These are phyloP conservation scores for Neopestalotiopsis sp. DNA, from an alignment of 2,329 filamentous ascomycete genomes.

Conservation along the genomic window DNA sequence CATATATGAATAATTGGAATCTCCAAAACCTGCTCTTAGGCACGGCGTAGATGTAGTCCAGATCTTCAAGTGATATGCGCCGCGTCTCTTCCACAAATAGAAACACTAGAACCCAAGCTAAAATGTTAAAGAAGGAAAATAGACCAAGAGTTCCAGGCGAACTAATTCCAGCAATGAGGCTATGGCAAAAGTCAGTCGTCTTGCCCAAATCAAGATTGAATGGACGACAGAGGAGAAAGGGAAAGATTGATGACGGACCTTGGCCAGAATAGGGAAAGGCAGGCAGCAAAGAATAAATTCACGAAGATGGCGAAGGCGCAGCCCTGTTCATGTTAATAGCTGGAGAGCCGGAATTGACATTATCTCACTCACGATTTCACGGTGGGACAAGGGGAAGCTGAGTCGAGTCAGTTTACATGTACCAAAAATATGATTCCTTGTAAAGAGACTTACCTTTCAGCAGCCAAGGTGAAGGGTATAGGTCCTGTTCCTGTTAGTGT, in stretches of 20 bases:
- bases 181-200: constrained; percentile 19
- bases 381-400: constrained; percentile 54
- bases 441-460: constrained; percentile 41
- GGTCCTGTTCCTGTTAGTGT: constrained; percentile 39
- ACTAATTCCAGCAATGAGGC: constrained; percentile 31
- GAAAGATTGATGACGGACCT: constrained; percentile 26
- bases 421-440: background rate
- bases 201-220: constrained; percentile 22
- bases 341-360: background rate
- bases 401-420: constrained; percentile 16
- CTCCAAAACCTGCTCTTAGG: constrained; percentile 44
- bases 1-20: constrained; percentile 40
- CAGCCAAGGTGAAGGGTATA: constrained; percentile 56
- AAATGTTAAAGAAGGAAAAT: constrained; percentile 52
- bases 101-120: constrained; percentile 52
- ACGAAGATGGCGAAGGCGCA: constrained; percentile 53
- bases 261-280: constrained; percentile 50
- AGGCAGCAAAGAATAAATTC: constrained; percentile 53
- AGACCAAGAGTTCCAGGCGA: constrained; percentile 47
- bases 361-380: constrained; percentile 44
- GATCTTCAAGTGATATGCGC: constrained; percentile 44
- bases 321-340: constrained; percentile 36
- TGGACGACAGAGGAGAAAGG: constrained; percentile 17
- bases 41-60: constrained; percentile 45
- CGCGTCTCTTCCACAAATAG: constrained; percentile 51